Percentiles rank a stretch among this genome's conserved stretches.
Conservation (phyloP, 2,329 filamentous ascomycete genomes). For the Mycogone perniciosa region DNA sequence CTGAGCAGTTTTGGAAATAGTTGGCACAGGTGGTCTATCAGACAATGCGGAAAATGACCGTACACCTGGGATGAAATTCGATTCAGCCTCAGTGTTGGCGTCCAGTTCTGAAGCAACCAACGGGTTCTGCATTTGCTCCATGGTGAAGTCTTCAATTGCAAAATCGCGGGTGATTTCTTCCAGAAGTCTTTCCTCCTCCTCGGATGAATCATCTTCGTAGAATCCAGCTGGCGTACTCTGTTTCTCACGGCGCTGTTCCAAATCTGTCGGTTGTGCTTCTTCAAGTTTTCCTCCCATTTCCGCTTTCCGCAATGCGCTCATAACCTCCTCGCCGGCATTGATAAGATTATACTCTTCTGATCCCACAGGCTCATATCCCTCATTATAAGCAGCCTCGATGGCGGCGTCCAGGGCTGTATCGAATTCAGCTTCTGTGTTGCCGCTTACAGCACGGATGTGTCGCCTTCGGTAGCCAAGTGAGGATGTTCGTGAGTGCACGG, state of each 20-base stretch:
- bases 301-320: slow-evolving; percentile 57
- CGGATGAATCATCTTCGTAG: slow-evolving; percentile 58
- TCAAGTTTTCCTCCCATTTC: slow-evolving; percentile 49
- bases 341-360: slow-evolving; percentile 34
- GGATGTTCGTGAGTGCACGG: slow-evolving; percentile 72
- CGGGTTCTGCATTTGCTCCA: slow-evolving; percentile 27
- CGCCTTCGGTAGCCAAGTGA: slow-evolving; percentile 62
- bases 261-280: slow-evolving; percentile 30
- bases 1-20: slow-evolving; percentile 15
- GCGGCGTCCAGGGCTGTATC: slow-evolving; percentile 91
- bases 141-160: slow-evolving; percentile 74
- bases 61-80: slow-evolving; percentile 36
- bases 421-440: slow-evolving; percentile 79
- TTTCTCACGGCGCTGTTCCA: slow-evolving; percentile 22
- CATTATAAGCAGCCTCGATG: slow-evolving; percentile 92
- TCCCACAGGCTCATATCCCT: slow-evolving; percentile 72
- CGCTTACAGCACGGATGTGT: slow-evolving; percentile 61
- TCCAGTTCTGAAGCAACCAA: slow-evolving; percentile 4
- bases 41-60: slow-evolving; percentile 60
- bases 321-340: slow-evolving; percentile 38
- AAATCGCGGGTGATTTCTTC: slow-evolving; percentile 87
- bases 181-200: slow-evolving; percentile 69
- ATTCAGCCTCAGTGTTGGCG: neutral
- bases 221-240: slow-evolving; percentile 43
- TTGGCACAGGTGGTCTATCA: slow-evolving; percentile 41